Evolutionary conservation across 2,329 filamentous ascomycete genomes (phyloP), one percentile per base, ranked within the genome.

Genomic region (Apiospora arundinis): DNA sequence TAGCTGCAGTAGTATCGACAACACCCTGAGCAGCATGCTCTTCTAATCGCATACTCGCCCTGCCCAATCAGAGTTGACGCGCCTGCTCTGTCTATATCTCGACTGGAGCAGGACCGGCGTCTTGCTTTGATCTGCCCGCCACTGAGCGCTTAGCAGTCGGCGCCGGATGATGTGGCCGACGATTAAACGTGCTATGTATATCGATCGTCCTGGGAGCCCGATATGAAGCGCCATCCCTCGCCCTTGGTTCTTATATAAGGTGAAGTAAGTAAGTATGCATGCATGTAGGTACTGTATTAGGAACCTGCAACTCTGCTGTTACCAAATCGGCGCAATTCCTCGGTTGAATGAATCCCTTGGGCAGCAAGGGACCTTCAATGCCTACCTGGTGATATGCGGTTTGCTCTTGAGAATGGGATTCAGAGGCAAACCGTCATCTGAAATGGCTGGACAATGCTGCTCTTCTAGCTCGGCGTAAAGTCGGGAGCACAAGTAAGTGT

Each of bases 291-390:
- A 14, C 23, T 28, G 8, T 52, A 14, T 23, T 28, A 52, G 23
- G 49, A 8, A 4, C 32, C 32, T 32, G 32, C 6, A 3, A 32
- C 32, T 3, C 32, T 32, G 32, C 23, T 32, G 56, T 1, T 32
- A 40, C 56, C 56, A 63, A 63, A 63, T 63, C 56, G 56, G 56
- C 56, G 21, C 14, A 28, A 5, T 63, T 63, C 56, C 56, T 63
- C 9, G 18, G 32, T 4, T n/a, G 56, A 37, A 40, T n/a, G 56
- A 37, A 40, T 11, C 21, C 32, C 56, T 32, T 4, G 37, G 32
- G 8, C 56, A 40, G 56, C 6, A 48, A 7, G 45, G 2, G 45
- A 9, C 18, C n/a, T 40, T 8, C 56, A 63, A 63, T 63, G 32
- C 18, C 28, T 60, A 14, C 32, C 25, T 28, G 8, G 16, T 25